Evolutionary conservation across 164 flowering plant species (phyloP), one percentile per base, ranked within the genome.

Genomic region (Saururus chinensis): DNA sequence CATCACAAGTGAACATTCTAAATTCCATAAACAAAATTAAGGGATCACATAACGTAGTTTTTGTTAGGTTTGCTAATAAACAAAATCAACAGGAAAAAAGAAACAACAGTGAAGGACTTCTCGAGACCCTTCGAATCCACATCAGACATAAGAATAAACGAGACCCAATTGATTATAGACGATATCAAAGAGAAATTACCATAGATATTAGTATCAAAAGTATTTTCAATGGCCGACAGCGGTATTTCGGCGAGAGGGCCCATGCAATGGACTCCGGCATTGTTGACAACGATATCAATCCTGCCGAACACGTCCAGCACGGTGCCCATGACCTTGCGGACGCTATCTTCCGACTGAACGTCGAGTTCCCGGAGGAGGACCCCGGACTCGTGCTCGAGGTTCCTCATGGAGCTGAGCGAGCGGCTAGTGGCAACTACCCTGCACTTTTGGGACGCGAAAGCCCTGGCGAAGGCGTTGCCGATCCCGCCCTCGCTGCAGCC

Each of bases 401-500:
- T 87, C 16, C 77, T 66, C 89, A 90, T 85, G 66, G 92, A 63
- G 0, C 62, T 17, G 30, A 70, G 60, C 14, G 85, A 78, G 53
- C 97, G 79, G 67, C 86, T 81, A 2, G 88, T 86, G 13, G 99
- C 92, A 4, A 88, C 91, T 17, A 90, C 97, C 19, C 51, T 64
- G 70, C 99, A 93, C 25, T 75, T 67, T 25, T 70, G 62, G 13
- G 82, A 70, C 1, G 91, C 96, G 59, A 93, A 93, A 0, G 79
- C 96, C 42, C 74, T 81, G 4, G 96, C 91, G 45, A 93, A 73
- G 5, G 85, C 84, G 67, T 88, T 75, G 22, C 99, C 99, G 17
- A 93, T 93, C 4, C 99, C 91, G 22, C 99, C 99, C 21, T 58
- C 56, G 17, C 86, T 77, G 63, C 97, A 93, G 0, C 99, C 99